Evolutionary conservation across 176 grass and related monocot species (phyloP), one percentile per base, ranked within the genome.

Genomic region (Microstegium vimineum): DNA sequence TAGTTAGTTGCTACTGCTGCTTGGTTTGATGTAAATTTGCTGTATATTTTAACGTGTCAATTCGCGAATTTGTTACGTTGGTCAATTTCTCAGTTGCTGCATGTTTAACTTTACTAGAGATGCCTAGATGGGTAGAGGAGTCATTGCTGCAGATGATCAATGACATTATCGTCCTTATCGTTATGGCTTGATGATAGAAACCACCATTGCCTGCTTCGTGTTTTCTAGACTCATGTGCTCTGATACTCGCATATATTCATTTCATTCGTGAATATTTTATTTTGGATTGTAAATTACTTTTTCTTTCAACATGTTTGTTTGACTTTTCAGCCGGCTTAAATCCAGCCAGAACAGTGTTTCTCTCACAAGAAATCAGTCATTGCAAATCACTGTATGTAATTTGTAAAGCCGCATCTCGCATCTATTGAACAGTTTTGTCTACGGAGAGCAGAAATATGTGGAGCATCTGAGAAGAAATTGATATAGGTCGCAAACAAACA

Each of bases 1-100:
- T 83, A 10, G 15, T 34, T 83, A 74, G 32, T 61, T 23, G 22
- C 27, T 8, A 30, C 2, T 51, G 22, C 46, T 30, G 72, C 76
- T 81, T 80, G 27, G 69, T 65, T 86, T 82, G 77, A 33, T 91
- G 89, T 94, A 90, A 56, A 94, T 93, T 74, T 82, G 33, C 8
- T 94, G 84, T 91, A 83, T 93, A 83, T 97, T 14, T 36, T 38
- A 37, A 23, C 72, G 27, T 61, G 57, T 46, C 22, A 15, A 57
- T 47, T 68, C 9, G 14, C 8, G 11, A 33, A 31, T 62, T 62
- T 32, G 59, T 38, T 66, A 79, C 31, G 67, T 90, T 83, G 31
- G 52, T 79, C 82, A 41, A 69, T 86, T 68, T 83, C 6, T 3
- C 6, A 5, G 75, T 73, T 68, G 38, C 31, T 4, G 20, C 22